phyloP scores from a whole-genome alignment of 179 eudicot species.

The Monotropa hypopitys region DNA sequence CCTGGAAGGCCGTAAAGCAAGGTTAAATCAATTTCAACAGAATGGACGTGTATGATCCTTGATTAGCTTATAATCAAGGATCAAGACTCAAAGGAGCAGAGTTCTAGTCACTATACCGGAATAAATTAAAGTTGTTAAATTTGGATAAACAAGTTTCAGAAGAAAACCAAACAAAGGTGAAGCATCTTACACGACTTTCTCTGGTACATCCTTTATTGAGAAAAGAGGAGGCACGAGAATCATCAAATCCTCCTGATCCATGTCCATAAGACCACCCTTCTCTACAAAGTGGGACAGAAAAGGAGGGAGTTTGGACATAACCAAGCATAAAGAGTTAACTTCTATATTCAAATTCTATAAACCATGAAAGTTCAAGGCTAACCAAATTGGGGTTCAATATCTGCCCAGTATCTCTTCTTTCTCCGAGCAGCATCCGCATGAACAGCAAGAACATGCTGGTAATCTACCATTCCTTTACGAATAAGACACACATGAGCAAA shows the following conservation, averaged over 20 bases:
- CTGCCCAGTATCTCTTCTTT: slow-evolving; percentile 54
- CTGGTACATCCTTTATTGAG: slow-evolving; percentile 67
- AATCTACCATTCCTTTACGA: slow-evolving; percentile 75
- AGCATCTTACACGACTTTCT: slow-evolving; percentile 63
- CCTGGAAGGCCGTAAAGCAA: slow-evolving; percentile 24
- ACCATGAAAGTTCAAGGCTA: slow-evolving; percentile 9
- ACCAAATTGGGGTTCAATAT: slow-evolving; percentile 52
- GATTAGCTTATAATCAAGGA: neutral
- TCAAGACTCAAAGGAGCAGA: neutral
- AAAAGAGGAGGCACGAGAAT: slow-evolving; percentile 65
- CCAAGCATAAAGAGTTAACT: slow-evolving; percentile 3
- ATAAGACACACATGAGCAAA: neutral
- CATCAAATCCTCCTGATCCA: slow-evolving; percentile 64
- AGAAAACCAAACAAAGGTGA: neutral
- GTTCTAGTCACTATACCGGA: neutral
- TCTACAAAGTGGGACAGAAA: slow-evolving; percentile 22
- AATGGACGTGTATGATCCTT: neutral
- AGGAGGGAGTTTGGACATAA: slow-evolving; percentile 1
- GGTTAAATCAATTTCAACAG: neutral
- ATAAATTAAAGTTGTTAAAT: neutral
- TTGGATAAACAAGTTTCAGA: neutral
- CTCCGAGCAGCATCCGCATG: slow-evolving; percentile 60
- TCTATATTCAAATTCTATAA: neutral
- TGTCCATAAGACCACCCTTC: slow-evolving; percentile 36
- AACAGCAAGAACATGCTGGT: slow-evolving; percentile 78